phyloP scores from a whole-genome alignment of 2,329 filamentous ascomycete genomes.

The Calonectria pseudoturangicola region DNA sequence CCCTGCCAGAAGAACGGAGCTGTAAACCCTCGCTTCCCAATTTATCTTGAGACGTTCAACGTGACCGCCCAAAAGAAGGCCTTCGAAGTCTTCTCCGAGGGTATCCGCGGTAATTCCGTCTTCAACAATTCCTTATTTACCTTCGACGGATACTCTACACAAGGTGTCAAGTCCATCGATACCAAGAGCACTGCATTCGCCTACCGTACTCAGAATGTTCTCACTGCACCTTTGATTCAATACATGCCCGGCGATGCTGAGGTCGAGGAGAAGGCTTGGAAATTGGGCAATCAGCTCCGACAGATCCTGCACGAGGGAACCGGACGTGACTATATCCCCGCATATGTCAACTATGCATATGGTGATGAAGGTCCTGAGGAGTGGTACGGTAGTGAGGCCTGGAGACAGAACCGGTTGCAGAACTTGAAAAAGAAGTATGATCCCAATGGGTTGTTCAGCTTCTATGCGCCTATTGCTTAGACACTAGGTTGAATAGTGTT shows the following conservation, averaged over 20 bases:
- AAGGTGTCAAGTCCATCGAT: slow-evolving; percentile 57
- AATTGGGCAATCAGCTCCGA: slow-evolving; percentile 44
- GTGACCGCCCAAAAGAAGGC: slow-evolving; percentile 42
- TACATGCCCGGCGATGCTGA: slow-evolving; percentile 43
- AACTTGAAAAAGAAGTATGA: slow-evolving; percentile 70
- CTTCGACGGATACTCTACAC: slow-evolving; percentile 72
- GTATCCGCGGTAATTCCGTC: slow-evolving; percentile 37
- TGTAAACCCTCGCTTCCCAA: slow-evolving; percentile 52
- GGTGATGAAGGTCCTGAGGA: slow-evolving; percentile 64
- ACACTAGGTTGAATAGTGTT: background rate
- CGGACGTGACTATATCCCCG: slow-evolving; percentile 37
- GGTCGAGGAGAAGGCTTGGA: slow-evolving; percentile 45
- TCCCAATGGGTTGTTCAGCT: slow-evolving; percentile 65
- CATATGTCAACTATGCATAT: slow-evolving; percentile 71
- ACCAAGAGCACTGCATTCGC: slow-evolving; percentile 45
- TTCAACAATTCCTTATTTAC: slow-evolving; percentile 65
- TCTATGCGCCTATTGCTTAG: slow-evolving; percentile 61
- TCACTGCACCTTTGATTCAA: slow-evolving; percentile 47
- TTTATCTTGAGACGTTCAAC: slow-evolving; percentile 49
- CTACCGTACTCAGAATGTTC: slow-evolving; percentile 49
- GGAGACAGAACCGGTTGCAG: slow-evolving; percentile 67
- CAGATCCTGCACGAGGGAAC: slow-evolving; percentile 43
- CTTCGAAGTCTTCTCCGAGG: slow-evolving; percentile 43
- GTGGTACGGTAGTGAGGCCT: slow-evolving; percentile 69
- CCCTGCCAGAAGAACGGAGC: slow-evolving; percentile 51